Evolutionary conservation across 352 stramenopile genomes (phyloP).

Genomic region (Peronosclerospora sorghi): DNA sequence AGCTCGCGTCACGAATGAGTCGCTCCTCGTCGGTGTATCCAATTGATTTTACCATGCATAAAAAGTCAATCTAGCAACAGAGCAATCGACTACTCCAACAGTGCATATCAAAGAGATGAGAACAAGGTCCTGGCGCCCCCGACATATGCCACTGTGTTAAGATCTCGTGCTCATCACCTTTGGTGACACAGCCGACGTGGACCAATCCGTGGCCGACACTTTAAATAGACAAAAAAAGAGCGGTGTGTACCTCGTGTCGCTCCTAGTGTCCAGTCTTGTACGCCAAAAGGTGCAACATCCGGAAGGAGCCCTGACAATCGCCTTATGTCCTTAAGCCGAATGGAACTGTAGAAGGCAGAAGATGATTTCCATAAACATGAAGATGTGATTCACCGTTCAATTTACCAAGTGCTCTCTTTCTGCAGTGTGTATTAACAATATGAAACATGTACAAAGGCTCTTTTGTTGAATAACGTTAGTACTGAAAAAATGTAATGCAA

Average conservation of each 20-base stretch:
- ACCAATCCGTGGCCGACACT: conserved; percentile 5
- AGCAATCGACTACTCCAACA: conserved; percentile 50
- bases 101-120: conserved; percentile 44
- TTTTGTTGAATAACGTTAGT: no score
- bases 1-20: neutral
- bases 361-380: no score
- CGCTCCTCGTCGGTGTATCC: neutral
- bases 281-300: neutral
- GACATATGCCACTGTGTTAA: conserved; percentile 4
- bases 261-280: neutral
- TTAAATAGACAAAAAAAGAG: conserved; percentile 14
- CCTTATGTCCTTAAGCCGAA: no score
- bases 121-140: conserved; percentile 22
- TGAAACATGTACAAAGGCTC: no score
- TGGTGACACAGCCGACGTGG: conserved; percentile 8
- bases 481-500: no score
- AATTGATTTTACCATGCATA: no score
- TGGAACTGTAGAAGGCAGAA: no score
- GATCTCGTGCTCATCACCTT: conserved; percentile 26
- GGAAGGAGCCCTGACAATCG: no score
- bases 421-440: no score
- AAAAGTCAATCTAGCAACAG: neutral
- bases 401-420: no score
- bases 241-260: conserved; percentile 10
- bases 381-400: no score